Evolutionary conservation across 1,139 yeast species (phyloP), one percentile per base, ranked within the genome.

Genomic region (Yamadazyma siamensis): DNA sequence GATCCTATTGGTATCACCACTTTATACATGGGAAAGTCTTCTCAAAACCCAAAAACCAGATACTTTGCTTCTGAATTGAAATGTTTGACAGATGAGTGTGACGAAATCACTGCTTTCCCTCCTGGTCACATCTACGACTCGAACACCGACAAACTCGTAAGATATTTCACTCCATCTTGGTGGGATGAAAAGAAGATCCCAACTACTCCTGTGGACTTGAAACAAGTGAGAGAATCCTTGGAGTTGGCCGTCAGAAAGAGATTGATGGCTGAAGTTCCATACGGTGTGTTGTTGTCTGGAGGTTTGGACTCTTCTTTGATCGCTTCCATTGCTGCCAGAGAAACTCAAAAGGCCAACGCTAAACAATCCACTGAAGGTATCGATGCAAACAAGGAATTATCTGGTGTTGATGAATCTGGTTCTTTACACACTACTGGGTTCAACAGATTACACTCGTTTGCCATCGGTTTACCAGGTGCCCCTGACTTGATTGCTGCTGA

Each of bases 1-100:
- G 99, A 91, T 61, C 99, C 98, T 32, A 85, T 91, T 47, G 99
- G 99, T 54, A 82, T 91, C 58, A 89, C 96, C 44, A 88, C 98
- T 35, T 70, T 91, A 54, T 91, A 91, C 74, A 81, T 89, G 87
- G 99, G 99, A 47, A 79, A 85, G 56, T 70, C 77, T 31, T 75
- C 88, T 32, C 62, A 68, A 48, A 55, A 66, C 35, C 94, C 96
- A 42, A 67, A 78, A 49, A 74, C 96, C 14, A 77, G 88, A 29
- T 89, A 73, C 63, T 91, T 91, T 54, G 94, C 98, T 23, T 82
- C 95, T 32, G 99, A 91, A 66, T 74, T 91, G 59, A 91, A 91
- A 71, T 87, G 96, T 63, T 71, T 91, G 48, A 76, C 81, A 37
- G 96, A 87, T 47, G 96, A 86, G 65, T 91, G 98, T 73, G 99